These are phyloP conservation scores for Termitomyces sp. DNA, from an alignment of 1,284 basidiomycete species.

Conservation along the genomic window DNA sequence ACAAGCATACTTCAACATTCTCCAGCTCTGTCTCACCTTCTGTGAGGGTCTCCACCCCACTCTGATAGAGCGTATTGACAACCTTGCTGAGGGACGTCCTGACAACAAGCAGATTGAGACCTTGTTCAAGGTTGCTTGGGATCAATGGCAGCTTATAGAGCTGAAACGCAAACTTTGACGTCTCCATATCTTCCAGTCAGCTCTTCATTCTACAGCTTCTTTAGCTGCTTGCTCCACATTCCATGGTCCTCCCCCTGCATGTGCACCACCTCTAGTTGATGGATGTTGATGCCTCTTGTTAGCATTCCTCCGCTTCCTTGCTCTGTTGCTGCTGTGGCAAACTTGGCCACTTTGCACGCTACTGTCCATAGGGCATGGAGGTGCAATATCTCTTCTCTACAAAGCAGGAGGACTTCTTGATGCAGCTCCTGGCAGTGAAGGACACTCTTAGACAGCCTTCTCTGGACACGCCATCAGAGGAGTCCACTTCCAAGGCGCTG, in stretches of 20 bases:
- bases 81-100: too few species aligned
- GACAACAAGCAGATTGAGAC: too few species aligned
- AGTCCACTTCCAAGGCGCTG: background rate
- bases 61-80: too few species aligned
- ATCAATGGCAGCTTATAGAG: background rate
- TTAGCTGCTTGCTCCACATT: background rate
- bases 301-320: background rate
- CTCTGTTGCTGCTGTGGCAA: background rate
- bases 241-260: background rate
- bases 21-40: too few species aligned
- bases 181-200: background rate
- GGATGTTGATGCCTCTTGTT: background rate
- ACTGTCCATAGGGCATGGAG: background rate
- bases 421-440: background rate
- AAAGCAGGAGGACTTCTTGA: background rate
- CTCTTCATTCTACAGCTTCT: background rate
- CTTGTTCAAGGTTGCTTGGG: too few species aligned
- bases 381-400: background rate
- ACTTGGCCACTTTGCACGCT: background rate
- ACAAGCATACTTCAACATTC: background rate
- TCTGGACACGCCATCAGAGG: background rate
- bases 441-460: background rate
- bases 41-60: too few species aligned
- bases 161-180: background rate
- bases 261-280: background rate